A percentile compares a stretch with the other conserved stretches of the same genome.
Conservation (phyloP, 2,329 filamentous ascomycete genomes). For the Botryotinia narcissicola region DNA sequence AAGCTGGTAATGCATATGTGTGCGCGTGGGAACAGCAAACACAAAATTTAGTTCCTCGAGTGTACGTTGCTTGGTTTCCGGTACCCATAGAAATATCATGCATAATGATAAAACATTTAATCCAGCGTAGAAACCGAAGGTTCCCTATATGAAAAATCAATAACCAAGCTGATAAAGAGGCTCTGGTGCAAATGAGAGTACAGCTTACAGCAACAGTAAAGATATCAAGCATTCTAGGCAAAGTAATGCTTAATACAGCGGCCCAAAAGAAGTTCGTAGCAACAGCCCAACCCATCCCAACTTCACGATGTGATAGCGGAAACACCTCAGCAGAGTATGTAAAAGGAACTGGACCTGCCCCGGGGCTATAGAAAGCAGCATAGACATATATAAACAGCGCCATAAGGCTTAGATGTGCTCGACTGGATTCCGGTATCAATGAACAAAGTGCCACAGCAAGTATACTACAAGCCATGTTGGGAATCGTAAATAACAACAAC, state of each 20-base stretch:
- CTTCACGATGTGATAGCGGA: conserved; percentile 61
- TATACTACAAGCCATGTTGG: conserved; percentile 64
- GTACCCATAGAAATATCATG: conserved; percentile 56
- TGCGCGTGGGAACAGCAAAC: conserved; percentile 39
- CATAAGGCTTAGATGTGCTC: conserved; percentile 52
- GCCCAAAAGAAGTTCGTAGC: conserved; percentile 60
- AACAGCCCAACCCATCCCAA: conserved; percentile 63
- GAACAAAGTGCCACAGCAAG: conserved; percentile 60
- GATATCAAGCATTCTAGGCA: conserved; percentile 33
- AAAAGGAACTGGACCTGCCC: conserved; percentile 63
- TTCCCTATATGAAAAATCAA: conserved; percentile 36
- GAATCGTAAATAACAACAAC: conserved; percentile 63
- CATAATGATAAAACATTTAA: conserved; percentile 54
- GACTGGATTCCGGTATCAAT: conserved; percentile 43
- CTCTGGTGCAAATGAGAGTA: neutral
- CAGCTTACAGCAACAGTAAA: neutral
- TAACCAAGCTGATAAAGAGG: neutral
- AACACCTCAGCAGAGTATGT: conserved; percentile 63
- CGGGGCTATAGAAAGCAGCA: conserved; percentile 62
- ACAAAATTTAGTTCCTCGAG: conserved; percentile 46
- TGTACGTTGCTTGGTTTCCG: conserved; percentile 54
- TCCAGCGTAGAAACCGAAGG: conserved; percentile 54
- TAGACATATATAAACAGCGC: conserved; percentile 66
- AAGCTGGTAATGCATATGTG: conserved; percentile 35
- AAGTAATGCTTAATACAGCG: conserved; percentile 57